Percentiles rank a stretch among this genome's conserved stretches.
phyloP scores from a whole-genome alignment of 2,329 filamentous ascomycete genomes.

The Pochonia chlamydosporia region DNA sequence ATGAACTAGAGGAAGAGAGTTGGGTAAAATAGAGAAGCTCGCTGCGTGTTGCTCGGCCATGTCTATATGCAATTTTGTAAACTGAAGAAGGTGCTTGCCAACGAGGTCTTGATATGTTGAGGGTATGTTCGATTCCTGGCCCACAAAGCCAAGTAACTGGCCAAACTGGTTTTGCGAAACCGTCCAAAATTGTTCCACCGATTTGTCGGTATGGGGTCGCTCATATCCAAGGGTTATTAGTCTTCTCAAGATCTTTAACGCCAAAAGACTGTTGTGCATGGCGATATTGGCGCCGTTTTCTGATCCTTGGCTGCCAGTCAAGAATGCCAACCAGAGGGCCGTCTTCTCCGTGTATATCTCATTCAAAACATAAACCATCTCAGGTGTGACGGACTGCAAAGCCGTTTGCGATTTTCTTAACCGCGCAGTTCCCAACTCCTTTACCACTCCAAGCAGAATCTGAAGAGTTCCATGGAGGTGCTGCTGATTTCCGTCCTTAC shows the following conservation, averaged over 20 bases:
- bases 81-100: constrained; percentile 83
- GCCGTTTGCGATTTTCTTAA: constrained; percentile 69
- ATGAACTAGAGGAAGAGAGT: constrained; percentile 68
- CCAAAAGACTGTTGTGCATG: constrained; percentile 71
- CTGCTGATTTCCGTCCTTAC: constrained; percentile 48
- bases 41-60: constrained; percentile 77
- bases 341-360: constrained; percentile 74
- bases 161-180: constrained; percentile 72
- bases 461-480: constrained; percentile 68
- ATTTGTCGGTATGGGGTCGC: constrained; percentile 69
- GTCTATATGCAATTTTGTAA: constrained; percentile 85
- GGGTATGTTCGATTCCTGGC: constrained; percentile 48
- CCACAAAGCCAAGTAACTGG: constrained; percentile 63
- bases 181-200: constrained; percentile 75
- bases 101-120: constrained; percentile 54
- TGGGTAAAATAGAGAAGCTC: constrained; percentile 76
- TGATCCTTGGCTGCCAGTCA: constrained; percentile 52
- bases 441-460: constrained; percentile 79
- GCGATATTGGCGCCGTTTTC: constrained; percentile 54
- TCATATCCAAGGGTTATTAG: constrained; percentile 79
- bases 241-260: constrained; percentile 74
- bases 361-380: constrained; percentile 74
- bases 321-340: constrained; percentile 58
- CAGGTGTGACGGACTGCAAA: constrained; percentile 72
- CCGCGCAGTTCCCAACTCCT: constrained; percentile 79